Evolutionary conservation across 306 rosid genomes (phyloP).

Genomic region (Inga leiocalycina): DNA sequence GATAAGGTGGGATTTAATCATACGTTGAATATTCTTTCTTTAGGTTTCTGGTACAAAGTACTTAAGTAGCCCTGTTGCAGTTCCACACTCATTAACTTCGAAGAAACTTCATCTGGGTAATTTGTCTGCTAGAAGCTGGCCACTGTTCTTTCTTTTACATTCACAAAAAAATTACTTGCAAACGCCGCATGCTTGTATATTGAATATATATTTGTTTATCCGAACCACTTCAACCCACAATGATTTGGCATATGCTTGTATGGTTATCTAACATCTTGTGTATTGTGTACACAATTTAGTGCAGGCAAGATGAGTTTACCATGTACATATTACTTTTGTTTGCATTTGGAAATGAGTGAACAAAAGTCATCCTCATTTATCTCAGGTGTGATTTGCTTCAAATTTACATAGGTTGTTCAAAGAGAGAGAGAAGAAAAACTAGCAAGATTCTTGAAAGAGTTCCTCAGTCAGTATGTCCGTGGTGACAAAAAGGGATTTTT

Average conservation of each 20-base stretch:
- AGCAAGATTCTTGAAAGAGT: slow-evolving; percentile 58
- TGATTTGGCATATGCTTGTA: background rate
- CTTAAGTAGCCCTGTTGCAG: background rate
- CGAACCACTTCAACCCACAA: background rate
- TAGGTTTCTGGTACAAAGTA: background rate
- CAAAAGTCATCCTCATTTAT: background rate
- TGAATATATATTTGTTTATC: background rate
- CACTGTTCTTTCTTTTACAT: background rate
- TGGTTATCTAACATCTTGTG: background rate
- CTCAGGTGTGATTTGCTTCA: slow-evolving; percentile 23
- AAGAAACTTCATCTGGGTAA: background rate
- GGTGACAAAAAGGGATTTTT: slow-evolving; percentile 80
- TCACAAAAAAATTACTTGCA: background rate
- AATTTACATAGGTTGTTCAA: slow-evolving; percentile 65
- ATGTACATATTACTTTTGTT: background rate
- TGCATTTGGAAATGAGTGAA: background rate
- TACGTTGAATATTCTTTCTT: background rate
- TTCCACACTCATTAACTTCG: background rate
- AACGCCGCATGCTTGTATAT: background rate
- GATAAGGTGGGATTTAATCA: background rate
- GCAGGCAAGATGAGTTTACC: background rate
- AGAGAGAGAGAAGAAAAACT: slow-evolving; percentile 93
- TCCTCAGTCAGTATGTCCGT: slow-evolving; percentile 66
- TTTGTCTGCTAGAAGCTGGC: slow-evolving; percentile 4
- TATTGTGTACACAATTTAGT: background rate